Base-by-base conservation (phyloP, 176 grass and related monocot species). In the Ananas comosus region DNA sequence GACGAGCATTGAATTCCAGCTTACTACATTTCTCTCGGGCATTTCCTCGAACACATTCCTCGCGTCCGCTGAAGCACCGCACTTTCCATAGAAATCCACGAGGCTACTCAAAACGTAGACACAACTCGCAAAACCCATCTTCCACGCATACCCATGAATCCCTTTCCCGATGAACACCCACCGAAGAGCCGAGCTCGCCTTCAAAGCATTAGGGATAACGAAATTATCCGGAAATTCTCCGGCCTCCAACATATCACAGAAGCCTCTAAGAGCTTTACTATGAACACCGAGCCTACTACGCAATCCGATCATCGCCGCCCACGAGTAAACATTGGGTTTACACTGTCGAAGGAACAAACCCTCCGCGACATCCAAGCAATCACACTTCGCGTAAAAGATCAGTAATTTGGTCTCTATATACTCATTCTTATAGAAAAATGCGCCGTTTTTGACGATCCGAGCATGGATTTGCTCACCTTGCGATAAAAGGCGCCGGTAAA, bases 21-120 rank as follows among this genome's bases (percentile, higher is more conserved):
- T 64, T 27, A 74, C 29, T 16, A 65, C 72, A 64, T 25, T 74
- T 65, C 49, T 74, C 48, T 74, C 72, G 0, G 72, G 61, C 59
- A 74, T 74, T 27, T 64, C 59, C 13, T 65, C 61, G 18, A 74
- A 74, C 21, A 74, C 18, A n/a, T 74, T 74, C 48, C 59, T 29
- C 14, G 72, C 72, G 9, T 74, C 58, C 28, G 51, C 58, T 21
- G 25, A 25, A 27, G 63, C 22, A 12, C 48, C 48, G 16, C 72
- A 74, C 63, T 74, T 74, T 24, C 72, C 72, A 28, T 74, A 74
- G 24, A 74, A 74, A 74, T 74, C 72, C 2, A 74, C 72, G 13
- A 74, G 72, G 22, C 72, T 65, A 21, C 59, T 74, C 58, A 74
- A 58, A 64, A 74, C 61, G n/a, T 74, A 74, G 72, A 65, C 61